Evolutionary conservation across 1,139 yeast genomes (phyloP).

Genomic region (Geotrichum bryndzae): DNA sequence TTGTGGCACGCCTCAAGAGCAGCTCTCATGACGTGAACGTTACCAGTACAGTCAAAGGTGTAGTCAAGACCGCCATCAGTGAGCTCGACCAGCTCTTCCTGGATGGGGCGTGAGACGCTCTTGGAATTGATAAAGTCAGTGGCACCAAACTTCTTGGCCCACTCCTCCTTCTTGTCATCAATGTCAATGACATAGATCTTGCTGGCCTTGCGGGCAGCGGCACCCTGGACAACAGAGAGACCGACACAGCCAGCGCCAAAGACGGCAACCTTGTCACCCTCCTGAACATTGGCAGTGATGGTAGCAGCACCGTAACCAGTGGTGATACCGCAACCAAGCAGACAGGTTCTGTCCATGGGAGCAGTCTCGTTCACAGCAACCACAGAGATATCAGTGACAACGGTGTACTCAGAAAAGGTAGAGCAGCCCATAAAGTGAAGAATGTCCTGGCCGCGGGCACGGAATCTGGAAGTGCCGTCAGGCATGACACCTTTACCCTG

Average conservation of each 20-base stretch:
- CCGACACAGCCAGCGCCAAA: conserved; percentile 99
- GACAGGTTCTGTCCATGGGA: conserved; percentile 78
- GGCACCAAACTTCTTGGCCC: conserved; percentile 90
- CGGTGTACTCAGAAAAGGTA: conserved; percentile 93
- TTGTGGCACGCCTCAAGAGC: conserved; percentile 97
- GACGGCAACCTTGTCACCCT: conserved; percentile 91
- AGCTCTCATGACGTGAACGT: conserved; percentile 85
- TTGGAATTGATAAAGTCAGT: conserved; percentile 89
- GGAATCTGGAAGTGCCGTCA: conserved; percentile 87
- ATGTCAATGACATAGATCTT: conserved; percentile 83
- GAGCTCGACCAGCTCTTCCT: conserved; percentile 75
- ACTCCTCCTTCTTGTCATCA: conserved; percentile 73
- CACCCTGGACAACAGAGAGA: conserved; percentile 92
- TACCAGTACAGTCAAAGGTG: conserved; percentile 98
- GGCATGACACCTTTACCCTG: conserved; percentile 94
- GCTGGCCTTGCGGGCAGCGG: conserved; percentile 71
- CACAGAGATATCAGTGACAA: conserved; percentile 94
- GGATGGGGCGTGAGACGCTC: conserved; percentile 68
- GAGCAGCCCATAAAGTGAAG: conserved; percentile 97
- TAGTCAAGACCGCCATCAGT: conserved; percentile 96
- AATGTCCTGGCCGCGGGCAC: conserved; percentile 62
- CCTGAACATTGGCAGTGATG: conserved; percentile 84
- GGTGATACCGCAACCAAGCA: conserved; percentile 96
- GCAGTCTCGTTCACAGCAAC: conserved; percentile 86
- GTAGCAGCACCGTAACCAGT: conserved; percentile 98